Evolutionary conservation across 768 basidiomycete genomes (phyloP).

Genomic region (Podaxis sp.): DNA sequence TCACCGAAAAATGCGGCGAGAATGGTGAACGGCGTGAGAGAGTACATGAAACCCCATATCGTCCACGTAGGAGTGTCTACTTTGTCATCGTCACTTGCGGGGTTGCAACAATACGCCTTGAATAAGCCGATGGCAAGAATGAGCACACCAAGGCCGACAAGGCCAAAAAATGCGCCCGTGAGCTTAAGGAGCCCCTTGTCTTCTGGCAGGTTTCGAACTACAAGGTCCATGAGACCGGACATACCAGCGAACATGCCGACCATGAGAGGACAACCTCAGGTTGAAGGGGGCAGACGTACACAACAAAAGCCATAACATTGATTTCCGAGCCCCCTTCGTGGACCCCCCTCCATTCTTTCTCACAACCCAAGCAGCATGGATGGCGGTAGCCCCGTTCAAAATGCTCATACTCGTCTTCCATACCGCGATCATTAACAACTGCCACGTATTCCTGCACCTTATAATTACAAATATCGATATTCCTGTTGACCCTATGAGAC

Average conservation of each 20-base stretch:
- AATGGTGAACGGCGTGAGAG: constrained; percentile 14
- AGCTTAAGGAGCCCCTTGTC: background rate
- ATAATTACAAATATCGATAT: constrained; percentile 18
- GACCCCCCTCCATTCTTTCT: background rate
- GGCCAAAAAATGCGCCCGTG: background rate
- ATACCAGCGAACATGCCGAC: background rate
- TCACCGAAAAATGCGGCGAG: constrained; percentile 19
- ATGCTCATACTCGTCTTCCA: constrained; percentile 22
- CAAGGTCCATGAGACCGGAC: background rate
- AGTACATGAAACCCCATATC: background rate
- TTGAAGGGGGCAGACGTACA: constrained; percentile 10
- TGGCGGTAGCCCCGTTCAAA: constrained; percentile 20
- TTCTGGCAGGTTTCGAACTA: background rate
- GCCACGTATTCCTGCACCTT: constrained; percentile 19
- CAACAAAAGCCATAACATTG: constrained; percentile 16
- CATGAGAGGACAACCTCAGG: background rate
- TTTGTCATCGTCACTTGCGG: too few species aligned
- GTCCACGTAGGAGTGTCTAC: background rate
- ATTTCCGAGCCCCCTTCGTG: background rate
- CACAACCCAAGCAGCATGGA: constrained; percentile 14
- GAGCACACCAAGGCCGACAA: background rate
- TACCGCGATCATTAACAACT: constrained; percentile 20
- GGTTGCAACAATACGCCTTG: too few species aligned
- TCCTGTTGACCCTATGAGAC: constrained; percentile 11
- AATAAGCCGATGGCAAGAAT: background rate